Evolutionary conservation across 2,329 filamentous ascomycete species (phyloP), one percentile per base, ranked within the genome.

Genomic region (Trichophyton rubrum): DNA sequence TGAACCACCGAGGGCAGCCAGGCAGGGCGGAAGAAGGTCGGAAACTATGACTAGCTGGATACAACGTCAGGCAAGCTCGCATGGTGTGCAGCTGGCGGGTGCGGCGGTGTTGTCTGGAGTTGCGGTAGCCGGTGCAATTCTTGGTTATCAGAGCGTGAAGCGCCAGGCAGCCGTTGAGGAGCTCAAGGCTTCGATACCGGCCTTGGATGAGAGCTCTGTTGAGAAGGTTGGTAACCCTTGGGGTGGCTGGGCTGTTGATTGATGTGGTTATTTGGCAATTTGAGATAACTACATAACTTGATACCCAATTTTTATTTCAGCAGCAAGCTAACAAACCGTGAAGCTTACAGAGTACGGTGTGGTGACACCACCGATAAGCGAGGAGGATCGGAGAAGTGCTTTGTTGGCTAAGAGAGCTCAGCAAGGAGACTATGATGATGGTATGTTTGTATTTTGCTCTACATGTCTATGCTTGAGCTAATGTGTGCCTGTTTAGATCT

Each of bases 341-440:
- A 74, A 79, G 74, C 75, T 81, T 61, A 80, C 78, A 59, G 75
- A 80, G 64, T 81, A 76, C 65, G 79, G 79, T 3, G 70, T 69
- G 22, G 72, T 74, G 22, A 61, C 70, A 3, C 64, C 66, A 20
- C 64, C 64, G 49, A 58, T 72, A 57, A 75, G 69, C 65, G 75
- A 74, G 61, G 83, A 85, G 69, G 83, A 86, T 67, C 78, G 82
- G 67, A 76, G 79, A 63, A 79, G 80, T 65, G 78, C 80, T 61
- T 79, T 78, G 61, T 76, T 86, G 51, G 84, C 84, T 45, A 77
- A 79, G 60, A 76, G 82, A 67, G 84, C 84, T 43, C 79, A 83
- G 63, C 76, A 80, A 65, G 84, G 84, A 22, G 82, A 85, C 66
- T 86, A 85, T 63, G 83, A 85, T 70, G 82, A 86, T 65, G 81